Evolutionary conservation across 78 protist species (phyloP).

Genomic region (Emiliania huxleyi): DNA sequence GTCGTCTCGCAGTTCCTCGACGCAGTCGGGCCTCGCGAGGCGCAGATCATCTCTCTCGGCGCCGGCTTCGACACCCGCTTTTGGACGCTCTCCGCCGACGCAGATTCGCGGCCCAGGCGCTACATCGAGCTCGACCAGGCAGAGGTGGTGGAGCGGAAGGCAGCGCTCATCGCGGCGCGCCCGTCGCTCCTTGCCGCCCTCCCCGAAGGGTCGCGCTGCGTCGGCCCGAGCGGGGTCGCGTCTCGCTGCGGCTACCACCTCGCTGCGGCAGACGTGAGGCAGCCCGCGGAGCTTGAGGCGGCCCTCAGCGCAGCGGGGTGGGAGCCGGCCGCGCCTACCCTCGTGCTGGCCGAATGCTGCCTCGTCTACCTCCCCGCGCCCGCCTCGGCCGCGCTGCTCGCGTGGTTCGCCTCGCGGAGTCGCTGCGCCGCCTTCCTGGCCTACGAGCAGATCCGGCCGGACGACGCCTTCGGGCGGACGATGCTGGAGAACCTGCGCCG

Average conservation of each 20-base stretch:
- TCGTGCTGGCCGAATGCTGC: constrained; percentile 15
- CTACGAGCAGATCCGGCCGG: neutral
- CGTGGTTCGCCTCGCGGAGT: neutral
- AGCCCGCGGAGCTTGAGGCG: neutral
- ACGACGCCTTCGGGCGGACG: neutral
- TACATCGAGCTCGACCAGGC: neutral
- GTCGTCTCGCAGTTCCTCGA: neutral
- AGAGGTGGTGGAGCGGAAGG: neutral
- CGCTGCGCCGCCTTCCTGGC: neutral
- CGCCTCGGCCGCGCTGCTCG: neutral
- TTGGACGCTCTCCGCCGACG: neutral
- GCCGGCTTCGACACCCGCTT: constrained; percentile 34
- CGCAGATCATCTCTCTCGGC: constrained; percentile 17
- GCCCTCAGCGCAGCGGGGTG: neutral
- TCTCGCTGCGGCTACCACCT: neutral
- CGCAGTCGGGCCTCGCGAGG: neutral
- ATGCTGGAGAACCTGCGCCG: neutral
- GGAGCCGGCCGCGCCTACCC: neutral
- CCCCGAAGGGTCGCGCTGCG: neutral
- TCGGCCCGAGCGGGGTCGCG: neutral
- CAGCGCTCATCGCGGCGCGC: neutral
- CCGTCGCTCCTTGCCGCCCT: neutral
- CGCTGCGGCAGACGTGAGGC: neutral
- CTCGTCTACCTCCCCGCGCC: neutral
- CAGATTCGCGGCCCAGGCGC: neutral